These are phyloP conservation scores for Stereocaulon alpinum DNA, from an alignment of 495 filamentous ascomycete genomes.

Conservation along the genomic window DNA sequence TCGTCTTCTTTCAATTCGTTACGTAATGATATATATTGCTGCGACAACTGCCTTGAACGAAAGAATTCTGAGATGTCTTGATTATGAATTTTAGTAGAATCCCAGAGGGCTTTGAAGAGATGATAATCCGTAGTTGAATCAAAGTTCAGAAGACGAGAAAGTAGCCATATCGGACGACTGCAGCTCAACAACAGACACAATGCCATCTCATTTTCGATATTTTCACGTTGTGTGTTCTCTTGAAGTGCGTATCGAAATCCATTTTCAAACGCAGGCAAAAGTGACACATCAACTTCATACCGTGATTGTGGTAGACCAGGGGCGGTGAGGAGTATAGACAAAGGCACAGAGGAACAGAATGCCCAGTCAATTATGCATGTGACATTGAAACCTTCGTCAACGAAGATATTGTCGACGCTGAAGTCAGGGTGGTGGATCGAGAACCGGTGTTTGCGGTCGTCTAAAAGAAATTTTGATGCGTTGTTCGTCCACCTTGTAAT, in stretches of 20 bases:
- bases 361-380: slow-evolving; percentile 32
- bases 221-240: not conserved
- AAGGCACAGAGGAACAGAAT: slow-evolving; percentile 21
- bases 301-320: slow-evolving; percentile 26
- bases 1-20: slow-evolving; percentile 20
- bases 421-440: slow-evolving; percentile 16
- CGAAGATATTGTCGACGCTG: slow-evolving; percentile 27
- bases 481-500: slow-evolving; percentile 11
- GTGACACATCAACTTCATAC: slow-evolving; percentile 20
- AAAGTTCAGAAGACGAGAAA: not conserved
- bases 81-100: not conserved
- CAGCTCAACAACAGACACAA: not conserved
- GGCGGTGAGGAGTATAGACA: slow-evolving; percentile 21
- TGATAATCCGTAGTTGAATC: not conserved
- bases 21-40: slow-evolving; percentile 20
- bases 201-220: not conserved
- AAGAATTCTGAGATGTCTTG: slow-evolving; percentile 13
- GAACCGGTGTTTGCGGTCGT: slow-evolving; percentile 15
- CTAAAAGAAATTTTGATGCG: slow-evolving; percentile 15
- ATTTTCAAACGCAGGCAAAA: not conserved
- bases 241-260: not conserved
- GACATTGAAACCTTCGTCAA: slow-evolving; percentile 31
- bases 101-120: not conserved
- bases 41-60: slow-evolving; percentile 13
- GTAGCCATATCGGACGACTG: not conserved